These are phyloP conservation scores for Atalantia buxifolia DNA, from an alignment of 345 rosid species.

Conservation along the genomic window DNA sequence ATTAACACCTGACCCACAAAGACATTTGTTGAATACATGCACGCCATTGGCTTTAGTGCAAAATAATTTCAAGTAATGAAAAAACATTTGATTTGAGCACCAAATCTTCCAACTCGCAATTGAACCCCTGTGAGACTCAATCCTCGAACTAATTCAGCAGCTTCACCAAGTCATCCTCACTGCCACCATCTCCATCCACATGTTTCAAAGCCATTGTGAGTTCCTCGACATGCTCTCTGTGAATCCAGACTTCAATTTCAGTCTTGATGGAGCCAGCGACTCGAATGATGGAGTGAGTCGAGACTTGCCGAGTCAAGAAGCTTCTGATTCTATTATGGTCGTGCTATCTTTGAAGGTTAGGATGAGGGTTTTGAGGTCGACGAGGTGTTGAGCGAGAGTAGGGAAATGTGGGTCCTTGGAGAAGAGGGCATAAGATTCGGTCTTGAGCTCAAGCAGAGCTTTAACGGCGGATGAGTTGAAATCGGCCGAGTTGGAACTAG, in stretches of 20 bases:
- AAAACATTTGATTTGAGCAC: too few species aligned
- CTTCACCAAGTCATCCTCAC: slow-evolving; percentile 39
- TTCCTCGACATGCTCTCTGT: slow-evolving; percentile 42
- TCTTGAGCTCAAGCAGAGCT: slow-evolving; percentile 57
- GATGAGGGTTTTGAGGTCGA: slow-evolving; percentile 40
- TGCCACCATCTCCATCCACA: neutral
- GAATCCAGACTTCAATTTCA: too few species aligned
- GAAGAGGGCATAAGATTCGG: slow-evolving; percentile 49
- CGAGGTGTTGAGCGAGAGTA: slow-evolving; percentile 33
- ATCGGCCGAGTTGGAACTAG: slow-evolving; percentile 22
- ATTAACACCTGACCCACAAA: too few species aligned
- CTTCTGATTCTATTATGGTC: slow-evolving; percentile 30
- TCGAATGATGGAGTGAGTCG: slow-evolving; percentile 11
- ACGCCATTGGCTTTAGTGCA: too few species aligned
- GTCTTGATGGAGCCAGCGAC: too few species aligned
- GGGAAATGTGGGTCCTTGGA: slow-evolving; percentile 51
- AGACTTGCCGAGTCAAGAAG: slow-evolving; percentile 48
- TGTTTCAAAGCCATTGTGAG: slow-evolving; percentile 29
- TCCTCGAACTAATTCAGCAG: slow-evolving; percentile 36
- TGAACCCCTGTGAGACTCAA: too few species aligned
- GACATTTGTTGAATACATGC: too few species aligned
- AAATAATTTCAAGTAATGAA: too few species aligned
- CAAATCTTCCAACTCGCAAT: too few species aligned
- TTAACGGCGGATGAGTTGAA: slow-evolving; percentile 41
- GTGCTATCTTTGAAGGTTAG: slow-evolving; percentile 26